These are phyloP conservation scores for Rhizophlyctis rosea DNA, from an alignment of 192 early-diverging fungal genomes.

Conservation along the genomic window DNA sequence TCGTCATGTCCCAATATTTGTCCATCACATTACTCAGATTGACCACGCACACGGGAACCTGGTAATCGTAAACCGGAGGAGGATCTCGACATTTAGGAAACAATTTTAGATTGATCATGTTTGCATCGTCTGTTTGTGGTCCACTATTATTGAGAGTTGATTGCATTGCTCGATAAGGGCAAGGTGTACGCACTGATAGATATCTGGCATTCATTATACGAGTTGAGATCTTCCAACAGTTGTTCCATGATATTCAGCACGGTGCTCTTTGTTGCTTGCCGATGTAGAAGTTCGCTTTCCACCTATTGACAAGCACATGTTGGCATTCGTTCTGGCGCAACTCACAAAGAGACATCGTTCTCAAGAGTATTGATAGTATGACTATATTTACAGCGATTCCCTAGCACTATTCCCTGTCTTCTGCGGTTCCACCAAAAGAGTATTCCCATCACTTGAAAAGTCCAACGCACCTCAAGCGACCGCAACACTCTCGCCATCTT, in stretches of 20 bases:
- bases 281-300: conserved; percentile 59
- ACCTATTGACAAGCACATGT: conserved; percentile 25
- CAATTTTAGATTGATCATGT: conserved; percentile 81
- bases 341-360: neutral
- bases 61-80: conserved; percentile 69
- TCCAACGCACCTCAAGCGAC: conserved; percentile 64
- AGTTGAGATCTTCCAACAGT: conserved; percentile 80
- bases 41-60: conserved; percentile 78
- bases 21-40: conserved; percentile 62
- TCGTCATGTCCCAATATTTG: conserved; percentile 90
- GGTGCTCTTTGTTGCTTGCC: conserved; percentile 36
- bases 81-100: conserved; percentile 79
- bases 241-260: conserved; percentile 82
- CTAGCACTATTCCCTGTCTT: neutral
- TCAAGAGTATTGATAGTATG: neutral
- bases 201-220: conserved; percentile 83
- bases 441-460: conserved; percentile 1
- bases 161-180: no score
- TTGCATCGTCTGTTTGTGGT: conserved; percentile 58
- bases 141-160: no score
- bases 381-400: no score
- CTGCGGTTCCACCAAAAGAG: neutral
- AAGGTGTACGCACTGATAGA: conserved; percentile 83
- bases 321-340: neutral
- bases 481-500: conserved; percentile 81